Base-by-base conservation (phyloP, 495 filamentous ascomycete genomes). In the Penicillium silybi region DNA sequence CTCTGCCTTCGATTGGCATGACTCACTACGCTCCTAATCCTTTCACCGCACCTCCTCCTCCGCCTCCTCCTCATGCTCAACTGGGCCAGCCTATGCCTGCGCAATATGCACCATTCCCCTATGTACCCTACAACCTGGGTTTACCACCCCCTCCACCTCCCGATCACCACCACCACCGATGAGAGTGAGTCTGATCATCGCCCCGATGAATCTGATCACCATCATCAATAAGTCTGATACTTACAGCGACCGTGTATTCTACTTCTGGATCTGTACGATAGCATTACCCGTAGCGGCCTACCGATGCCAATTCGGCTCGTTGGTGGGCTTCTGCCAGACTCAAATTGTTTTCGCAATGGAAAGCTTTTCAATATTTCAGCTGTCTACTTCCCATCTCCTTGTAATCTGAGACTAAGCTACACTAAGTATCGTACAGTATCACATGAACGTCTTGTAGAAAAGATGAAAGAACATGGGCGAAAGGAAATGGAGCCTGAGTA, bases 51-150 rank as follows among this genome's bases (percentile, higher is more conserved):
- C 54, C 50, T 43, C 58, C 61, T 13, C 55, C 41, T 27, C n/a
- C n/a, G n/a, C 46, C 46, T 52, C 41, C 53, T 6, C 54, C 58
- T 11, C 46, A 48, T 32, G 42, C 54, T 26, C 52, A 50, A 35
- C 37, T 56, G 35, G 56, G 59, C 16, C 61, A 61, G 19, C 64
- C 56, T 0, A 62, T 63, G 57, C 59, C 58, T 3, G 32, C 56
- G 6, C 64, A 65, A 13, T 65, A 55, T 38, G 59, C 62, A 11
- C 62, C 62, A 15, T 60, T 63, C 47, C 64, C 61, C 13, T 66
- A 63, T 38, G 50, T 52, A 6, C 57, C 46, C 4, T 66, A 62
- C 47, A 18, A 54, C 27, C 53, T 43, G 25, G 53, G 42, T 34
- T 46, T 52, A n/a, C 54, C 42, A 29, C 29, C 44, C 8, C 41